These are phyloP conservation scores for Ophiosphaerella herpotricha DNA, from an alignment of 2,329 filamentous ascomycete species.

Conservation along the genomic window DNA sequence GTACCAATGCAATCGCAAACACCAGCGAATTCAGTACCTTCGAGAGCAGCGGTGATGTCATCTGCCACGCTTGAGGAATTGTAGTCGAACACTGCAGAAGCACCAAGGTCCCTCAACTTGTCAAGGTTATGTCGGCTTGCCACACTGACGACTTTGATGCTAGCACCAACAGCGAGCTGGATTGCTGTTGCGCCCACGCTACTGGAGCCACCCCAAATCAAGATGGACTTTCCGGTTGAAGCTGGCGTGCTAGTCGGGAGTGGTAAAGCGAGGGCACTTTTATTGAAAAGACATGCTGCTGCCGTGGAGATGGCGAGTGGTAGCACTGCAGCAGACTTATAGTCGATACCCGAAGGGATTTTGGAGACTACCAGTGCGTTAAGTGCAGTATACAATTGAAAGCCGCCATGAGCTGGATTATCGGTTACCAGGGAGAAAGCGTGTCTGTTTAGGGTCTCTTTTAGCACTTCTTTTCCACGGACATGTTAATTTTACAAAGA, in stretches of 20 bases:
- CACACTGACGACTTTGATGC: slow-evolving; percentile 49
- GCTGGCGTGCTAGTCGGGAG: slow-evolving; percentile 42
- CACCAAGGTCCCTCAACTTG: slow-evolving; percentile 35
- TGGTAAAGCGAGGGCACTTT: slow-evolving; percentile 46
- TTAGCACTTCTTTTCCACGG: too few relatives aligned
- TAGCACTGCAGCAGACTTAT: slow-evolving; percentile 47
- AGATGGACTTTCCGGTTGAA: slow-evolving; percentile 43
- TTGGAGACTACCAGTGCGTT: slow-evolving; percentile 39
- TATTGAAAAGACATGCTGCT: slow-evolving; percentile 49
- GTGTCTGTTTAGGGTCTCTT: slow-evolving; percentile 16
- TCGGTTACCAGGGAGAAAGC: slow-evolving; percentile 30
- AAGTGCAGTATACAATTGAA: slow-evolving; percentile 42
- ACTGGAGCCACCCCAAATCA: slow-evolving; percentile 59
- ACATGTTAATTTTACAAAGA: background rate
- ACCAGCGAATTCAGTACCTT: slow-evolving; percentile 49
- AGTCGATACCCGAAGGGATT: slow-evolving; percentile 47
- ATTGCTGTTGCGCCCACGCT: slow-evolving; percentile 51
- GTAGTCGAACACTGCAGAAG: slow-evolving; percentile 40
- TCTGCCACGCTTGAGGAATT: slow-evolving; percentile 35
- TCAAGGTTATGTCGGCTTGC: slow-evolving; percentile 42
- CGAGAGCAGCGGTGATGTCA: slow-evolving; percentile 47
- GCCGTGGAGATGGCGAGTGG: slow-evolving; percentile 53
- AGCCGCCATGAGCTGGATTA: slow-evolving; percentile 32
- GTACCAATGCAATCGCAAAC: slow-evolving; percentile 48
- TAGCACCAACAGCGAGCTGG: slow-evolving; percentile 49